A percentile compares a stretch with the other conserved stretches of the same genome.
phyloP scores from a whole-genome alignment of 805 yeast genomes.

The Ogataea salicorniae region DNA sequence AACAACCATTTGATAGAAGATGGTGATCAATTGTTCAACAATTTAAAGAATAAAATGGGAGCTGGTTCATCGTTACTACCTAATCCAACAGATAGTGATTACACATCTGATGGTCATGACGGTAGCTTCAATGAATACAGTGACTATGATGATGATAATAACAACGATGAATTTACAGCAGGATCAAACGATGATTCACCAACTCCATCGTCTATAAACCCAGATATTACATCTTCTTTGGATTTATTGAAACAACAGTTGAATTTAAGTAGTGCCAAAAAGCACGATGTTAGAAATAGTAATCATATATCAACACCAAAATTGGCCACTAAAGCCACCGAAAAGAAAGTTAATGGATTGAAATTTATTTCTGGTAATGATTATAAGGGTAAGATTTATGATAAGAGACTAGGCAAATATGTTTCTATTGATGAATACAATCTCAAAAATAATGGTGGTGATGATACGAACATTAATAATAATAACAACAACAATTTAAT shows the following conservation, averaged over 20 bases:
- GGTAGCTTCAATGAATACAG: neutral
- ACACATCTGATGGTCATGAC: constrained; percentile 20
- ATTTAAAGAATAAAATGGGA: too few relatives aligned
- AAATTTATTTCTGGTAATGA: constrained; percentile 30
- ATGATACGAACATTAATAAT: neutral
- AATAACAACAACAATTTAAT: neutral
- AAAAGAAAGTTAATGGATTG: constrained; percentile 17
- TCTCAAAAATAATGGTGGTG: constrained; percentile 3
- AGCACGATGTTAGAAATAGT: constrained; percentile 3
- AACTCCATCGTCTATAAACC: constrained; percentile 8
- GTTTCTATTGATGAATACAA: constrained; percentile 11
- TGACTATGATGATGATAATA: neutral
- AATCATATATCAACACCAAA: constrained; percentile 16
- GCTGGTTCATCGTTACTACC: too few relatives aligned
- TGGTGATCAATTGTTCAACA: too few relatives aligned
- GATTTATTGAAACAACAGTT: constrained; percentile 15
- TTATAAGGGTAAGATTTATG: constrained; percentile 28
- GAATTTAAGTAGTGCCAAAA: constrained; percentile 9
- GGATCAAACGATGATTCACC: constrained; percentile 10
- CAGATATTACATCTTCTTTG: constrained; percentile 18
- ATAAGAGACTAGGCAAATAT: constrained; percentile 22
- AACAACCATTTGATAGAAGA: too few relatives aligned
- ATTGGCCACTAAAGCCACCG: neutral
- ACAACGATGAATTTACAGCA: neutral
- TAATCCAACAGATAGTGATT: constrained; percentile 8